Percentiles rank a stretch among this genome's conserved stretches.
These are phyloP conservation scores for Sporothrix euskadiensis DNA, from an alignment of 2,329 filamentous ascomycete species.

Conservation along the genomic window DNA sequence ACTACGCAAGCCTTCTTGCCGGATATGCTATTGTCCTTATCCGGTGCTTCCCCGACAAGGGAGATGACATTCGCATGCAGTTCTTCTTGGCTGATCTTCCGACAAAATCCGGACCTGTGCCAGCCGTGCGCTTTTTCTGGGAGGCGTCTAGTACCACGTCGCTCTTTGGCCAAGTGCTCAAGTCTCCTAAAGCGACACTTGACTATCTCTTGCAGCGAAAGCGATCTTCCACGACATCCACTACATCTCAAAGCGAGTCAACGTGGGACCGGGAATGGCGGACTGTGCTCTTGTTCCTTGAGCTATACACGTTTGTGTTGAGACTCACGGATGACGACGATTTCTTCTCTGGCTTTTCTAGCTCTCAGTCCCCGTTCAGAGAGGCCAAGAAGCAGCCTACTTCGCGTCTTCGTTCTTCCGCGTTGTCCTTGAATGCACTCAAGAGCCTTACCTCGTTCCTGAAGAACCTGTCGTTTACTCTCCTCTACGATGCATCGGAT, in stretches of 20 bases:
- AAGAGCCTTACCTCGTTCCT: conserved; percentile 76
- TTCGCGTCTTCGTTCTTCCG: conserved; percentile 60
- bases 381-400: conserved; percentile 37
- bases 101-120: conserved; percentile 47
- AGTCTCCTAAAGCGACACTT: conserved; percentile 38
- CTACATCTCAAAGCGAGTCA: conserved; percentile 34
- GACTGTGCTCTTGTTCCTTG: conserved; percentile 84
- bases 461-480: conserved; percentile 84
- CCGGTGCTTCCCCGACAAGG: conserved; percentile 76
- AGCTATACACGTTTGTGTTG: conserved; percentile 89
- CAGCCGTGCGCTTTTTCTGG: conserved; percentile 85
- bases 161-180: conserved; percentile 42
- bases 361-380: neutral
- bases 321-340: conserved; percentile 96
- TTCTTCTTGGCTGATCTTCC: conserved; percentile 75
- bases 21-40: conserved; percentile 85
- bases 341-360: conserved; percentile 66
- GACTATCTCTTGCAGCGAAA: conserved; percentile 36
- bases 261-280: conserved; percentile 73
- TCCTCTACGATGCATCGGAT: conserved; percentile 81
- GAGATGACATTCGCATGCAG: conserved; percentile 93
- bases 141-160: conserved; percentile 53
- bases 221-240: conserved; percentile 27
- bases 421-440: conserved; percentile 70
- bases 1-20: conserved; percentile 72